Conservation (phyloP, 257 asterid species). For the Echium plantagineum region DNA sequence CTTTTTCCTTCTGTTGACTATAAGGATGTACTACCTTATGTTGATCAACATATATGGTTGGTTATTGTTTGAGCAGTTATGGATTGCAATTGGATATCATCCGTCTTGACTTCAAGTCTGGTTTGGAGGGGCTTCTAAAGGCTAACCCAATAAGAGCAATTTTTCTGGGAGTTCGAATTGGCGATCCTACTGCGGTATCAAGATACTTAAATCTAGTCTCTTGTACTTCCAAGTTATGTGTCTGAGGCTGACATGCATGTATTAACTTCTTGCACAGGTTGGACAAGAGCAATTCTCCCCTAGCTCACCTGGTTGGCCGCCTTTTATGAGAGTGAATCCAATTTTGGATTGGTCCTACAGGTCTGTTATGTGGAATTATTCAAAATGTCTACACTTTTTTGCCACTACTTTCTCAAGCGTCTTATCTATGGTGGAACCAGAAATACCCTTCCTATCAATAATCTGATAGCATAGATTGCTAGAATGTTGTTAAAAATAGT, state of each 20-base stretch:
- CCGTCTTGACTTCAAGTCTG: slow-evolving; percentile 84
- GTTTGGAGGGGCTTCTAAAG: slow-evolving; percentile 71
- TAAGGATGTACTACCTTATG: too few relatives aligned
- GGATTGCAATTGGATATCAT: slow-evolving; percentile 71
- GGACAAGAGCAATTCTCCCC: slow-evolving; percentile 96
- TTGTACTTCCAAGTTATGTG: too few relatives aligned
- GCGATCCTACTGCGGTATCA: slow-evolving; percentile 90
- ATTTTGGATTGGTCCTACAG: slow-evolving; percentile 97
- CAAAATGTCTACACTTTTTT: too few relatives aligned
- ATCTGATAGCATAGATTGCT: too few relatives aligned
- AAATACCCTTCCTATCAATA: too few relatives aligned
- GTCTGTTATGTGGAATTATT: slow-evolving; percentile 11
- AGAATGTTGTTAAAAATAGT: too few relatives aligned
- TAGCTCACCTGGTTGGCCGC: slow-evolving; percentile 94
- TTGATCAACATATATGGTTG: too few relatives aligned
- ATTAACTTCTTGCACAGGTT: slow-evolving; percentile 26
- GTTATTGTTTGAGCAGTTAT: slow-evolving; percentile 38
- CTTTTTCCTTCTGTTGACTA: neutral
- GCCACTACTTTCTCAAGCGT: too few relatives aligned
- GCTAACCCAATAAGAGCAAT: slow-evolving; percentile 73
- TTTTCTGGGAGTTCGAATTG: slow-evolving; percentile 89
- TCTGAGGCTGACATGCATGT: neutral
- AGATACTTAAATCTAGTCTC: slow-evolving; percentile 1
- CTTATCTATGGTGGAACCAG: too few relatives aligned
- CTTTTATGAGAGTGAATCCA: slow-evolving; percentile 97